Evolutionary conservation across 352 stramenopile genomes (phyloP), one percentile per base, ranked within the genome.

Genomic region (Globisporangium polare): DNA sequence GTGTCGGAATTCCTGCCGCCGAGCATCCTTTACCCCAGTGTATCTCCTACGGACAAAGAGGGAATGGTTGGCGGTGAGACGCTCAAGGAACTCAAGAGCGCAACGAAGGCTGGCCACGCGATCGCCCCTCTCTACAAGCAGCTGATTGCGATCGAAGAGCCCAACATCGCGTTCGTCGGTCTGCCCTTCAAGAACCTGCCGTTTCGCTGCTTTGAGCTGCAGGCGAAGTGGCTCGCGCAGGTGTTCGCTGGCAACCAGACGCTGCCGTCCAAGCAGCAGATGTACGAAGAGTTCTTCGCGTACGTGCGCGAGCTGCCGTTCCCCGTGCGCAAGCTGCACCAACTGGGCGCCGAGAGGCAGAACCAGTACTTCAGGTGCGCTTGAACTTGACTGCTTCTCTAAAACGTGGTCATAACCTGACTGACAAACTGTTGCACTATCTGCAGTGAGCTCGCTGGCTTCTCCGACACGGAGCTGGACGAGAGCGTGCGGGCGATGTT

Each of bases 201-300:
- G n/a, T 94, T 94, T 45, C 60, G 85, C 2, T 92, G 73, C 62
- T 94, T 92, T 56, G 80, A 92, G 63, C 65, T 92, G n/a, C 84
- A 94, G 62, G 71, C 70, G 58, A 83, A 83, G 60, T 92, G 82
- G 84, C 72, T 84, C 22, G 75, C 79, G 1, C 67, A 65, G 5
- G 80, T 94, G 18, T 94, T 89, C 62, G 49, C 51, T 39, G 75
- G 73, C 7, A 65, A 54, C 2, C 42, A 46, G 15, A 2, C 60
- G 22, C 71, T 94, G 37, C 80, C 84, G 13, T 74, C 80, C 18
- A 86, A 86, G 55, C 66, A 88, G 52, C 68, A 79, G 17, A 92
- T 94, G 84, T 89, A 90, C 50, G 67, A 75, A 10, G 69, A 83
- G 35, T 86, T 90, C 37, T 74, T 77, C 20, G 63, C 73, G 0